These are phyloP conservation scores for Hericium rajendrae DNA, from an alignment of 768 basidiomycete genomes.

Conservation along the genomic window DNA sequence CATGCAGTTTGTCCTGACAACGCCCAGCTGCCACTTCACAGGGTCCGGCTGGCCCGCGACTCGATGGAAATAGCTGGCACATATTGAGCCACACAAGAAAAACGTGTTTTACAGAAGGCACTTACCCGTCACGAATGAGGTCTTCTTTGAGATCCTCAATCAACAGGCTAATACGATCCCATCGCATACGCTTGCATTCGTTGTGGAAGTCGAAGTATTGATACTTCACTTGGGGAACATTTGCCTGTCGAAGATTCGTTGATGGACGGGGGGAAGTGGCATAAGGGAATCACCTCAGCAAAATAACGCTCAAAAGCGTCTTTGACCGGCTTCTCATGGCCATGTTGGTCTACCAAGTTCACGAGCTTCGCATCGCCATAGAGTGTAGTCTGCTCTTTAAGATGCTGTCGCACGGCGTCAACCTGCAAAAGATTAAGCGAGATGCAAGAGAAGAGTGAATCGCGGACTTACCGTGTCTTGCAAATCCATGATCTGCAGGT, in stretches of 20 bases:
- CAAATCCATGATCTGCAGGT: conserved; percentile 91
- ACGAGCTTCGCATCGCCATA: conserved; percentile 80
- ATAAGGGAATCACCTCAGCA: conserved; percentile 33
- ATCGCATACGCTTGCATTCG: conserved; percentile 91
- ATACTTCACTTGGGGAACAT: conserved; percentile 67
- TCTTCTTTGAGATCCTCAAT: conserved; percentile 70
- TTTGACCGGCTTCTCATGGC: conserved; percentile 88
- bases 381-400: conserved; percentile 56
- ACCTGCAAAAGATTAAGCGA: conserved; percentile 34
- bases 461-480: conserved; percentile 61
- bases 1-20: conserved; percentile 95
- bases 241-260: conserved; percentile 32
- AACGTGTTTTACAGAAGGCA: neutral
- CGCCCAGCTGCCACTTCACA: conserved; percentile 57
- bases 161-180: conserved; percentile 82
- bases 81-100: neutral
- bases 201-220: conserved; percentile 97
- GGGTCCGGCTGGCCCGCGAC: conserved; percentile 38
- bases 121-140: conserved; percentile 58
- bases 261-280: neutral
- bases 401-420: conserved; percentile 61
- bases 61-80: conserved; percentile 66
- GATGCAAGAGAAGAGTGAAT: conserved; percentile 1
- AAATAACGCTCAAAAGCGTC: conserved; percentile 85
- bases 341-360: conserved; percentile 90